Base-by-base conservation (phyloP, 495 filamentous ascomycete genomes). In the Trichoderma virens region DNA sequence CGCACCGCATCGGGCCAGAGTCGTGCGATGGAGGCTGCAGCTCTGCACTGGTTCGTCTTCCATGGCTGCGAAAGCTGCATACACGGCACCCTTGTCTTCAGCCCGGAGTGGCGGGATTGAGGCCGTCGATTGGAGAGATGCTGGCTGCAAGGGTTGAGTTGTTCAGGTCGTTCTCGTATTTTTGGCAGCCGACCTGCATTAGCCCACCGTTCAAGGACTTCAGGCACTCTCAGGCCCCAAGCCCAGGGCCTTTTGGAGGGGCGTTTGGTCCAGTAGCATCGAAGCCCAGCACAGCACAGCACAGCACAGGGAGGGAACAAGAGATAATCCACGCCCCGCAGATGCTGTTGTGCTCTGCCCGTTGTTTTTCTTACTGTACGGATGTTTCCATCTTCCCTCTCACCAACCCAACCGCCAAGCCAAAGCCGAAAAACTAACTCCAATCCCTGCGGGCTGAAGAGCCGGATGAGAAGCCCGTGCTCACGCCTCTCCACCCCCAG, bases 131-230 rank as follows among this genome's bases (percentile, higher is more conserved):
- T 56, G 51, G 51, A 56, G 51, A 27, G 51, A 56, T 47, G 51
- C 51, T 56, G 23, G 20, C 27, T 27, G 51, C 51, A 56, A 56
- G 51, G 51, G 25, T 7, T 27, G 51, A 27, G 23, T 30, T 30
- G 51, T 27, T 30, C 51, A 56, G 51, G 51, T 56, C 14, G 23
- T 56, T 56, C 51, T 56, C 51, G 51, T 56, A 56, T 56, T 56
- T 56, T 27, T 56, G 51, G 51, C 51, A 30, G 51, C 51, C 51
- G 51, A 56, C 51, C 51, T 56, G 51, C 51, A 56, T 56, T 56
- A 56, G 51, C 51, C 51, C 51, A 27, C 51, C 51, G 3, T n/a
- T 7, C 23, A 56, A 18, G 51, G 23, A 27, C 51, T n/a, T 56
- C 51, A 56, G 23, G 51, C 11, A 14, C 9, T 47, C n/a, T 35